These are phyloP conservation scores for Xanthoparmelia taractica DNA, from an alignment of 495 filamentous ascomycete genomes.

Conservation along the genomic window DNA sequence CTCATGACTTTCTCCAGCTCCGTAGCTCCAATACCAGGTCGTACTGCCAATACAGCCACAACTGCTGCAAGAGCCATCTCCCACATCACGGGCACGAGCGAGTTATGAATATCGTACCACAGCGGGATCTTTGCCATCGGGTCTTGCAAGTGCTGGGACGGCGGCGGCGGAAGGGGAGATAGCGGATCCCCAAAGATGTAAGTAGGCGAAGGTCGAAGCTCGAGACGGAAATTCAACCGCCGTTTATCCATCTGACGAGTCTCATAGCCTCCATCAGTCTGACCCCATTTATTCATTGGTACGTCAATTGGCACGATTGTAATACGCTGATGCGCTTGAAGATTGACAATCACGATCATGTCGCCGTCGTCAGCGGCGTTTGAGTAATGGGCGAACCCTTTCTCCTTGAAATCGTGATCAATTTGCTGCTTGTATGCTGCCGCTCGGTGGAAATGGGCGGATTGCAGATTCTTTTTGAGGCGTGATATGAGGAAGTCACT, in stretches of 20 bases:
- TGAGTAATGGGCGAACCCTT: conserved; percentile 31
- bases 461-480: conserved; percentile 28
- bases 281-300: conserved; percentile 63
- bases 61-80: conserved; percentile 52
- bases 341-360: conserved; percentile 60
- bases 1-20: conserved; percentile 48
- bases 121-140: conserved; percentile 51
- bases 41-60: conserved; percentile 48
- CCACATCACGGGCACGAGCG: conserved; percentile 58
- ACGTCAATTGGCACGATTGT: conserved; percentile 48
- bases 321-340: conserved; percentile 54
- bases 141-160: conserved; percentile 10
- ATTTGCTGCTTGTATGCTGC: conserved; percentile 31
- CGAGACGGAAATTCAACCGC: conserved; percentile 54
- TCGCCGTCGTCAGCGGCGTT: conserved; percentile 55
- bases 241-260: conserved; percentile 62
- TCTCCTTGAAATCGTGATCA: conserved; percentile 34
- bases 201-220: conserved; percentile 45
- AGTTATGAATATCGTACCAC: conserved; percentile 72
- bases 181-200: conserved; percentile 59
- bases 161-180: conserved; percentile 30
- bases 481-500: conserved; percentile 22
- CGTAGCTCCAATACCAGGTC: conserved; percentile 49
- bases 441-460: conserved; percentile 30
- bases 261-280: conserved; percentile 62